Evolutionary conservation across 2,329 filamentous ascomycete genomes (phyloP).

Genomic region (Fusarium odoratissimum): DNA sequence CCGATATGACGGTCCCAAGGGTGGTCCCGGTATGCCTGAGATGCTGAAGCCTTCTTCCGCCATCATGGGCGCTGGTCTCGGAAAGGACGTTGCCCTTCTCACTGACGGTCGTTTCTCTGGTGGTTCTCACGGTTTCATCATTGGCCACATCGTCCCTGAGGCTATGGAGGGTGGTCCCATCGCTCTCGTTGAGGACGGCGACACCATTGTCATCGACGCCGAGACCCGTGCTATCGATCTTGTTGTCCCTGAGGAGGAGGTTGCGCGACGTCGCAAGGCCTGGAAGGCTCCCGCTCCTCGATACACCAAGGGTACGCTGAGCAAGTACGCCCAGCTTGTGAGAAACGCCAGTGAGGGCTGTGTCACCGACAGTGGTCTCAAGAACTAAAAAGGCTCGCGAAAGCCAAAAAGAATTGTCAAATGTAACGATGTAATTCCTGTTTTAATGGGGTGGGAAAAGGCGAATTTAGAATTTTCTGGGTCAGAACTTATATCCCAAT

Average conservation of each 20-base stretch:
- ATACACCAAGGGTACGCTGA: constrained; percentile 73
- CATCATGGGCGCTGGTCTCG: constrained; percentile 90
- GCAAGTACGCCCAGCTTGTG: constrained; percentile 74
- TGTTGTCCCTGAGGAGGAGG: constrained; percentile 73
- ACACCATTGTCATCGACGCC: constrained; percentile 84
- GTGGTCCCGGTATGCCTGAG: constrained; percentile 94
- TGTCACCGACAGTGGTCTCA: constrained; percentile 61
- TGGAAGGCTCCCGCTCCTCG: constrained; percentile 72
- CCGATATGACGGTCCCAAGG: constrained; percentile 93
- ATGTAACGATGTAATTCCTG: constrained; percentile 40
- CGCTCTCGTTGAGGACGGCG: constrained; percentile 82
- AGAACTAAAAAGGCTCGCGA: constrained; percentile 25
- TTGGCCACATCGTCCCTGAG: constrained; percentile 89
- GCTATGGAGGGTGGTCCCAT: constrained; percentile 89
- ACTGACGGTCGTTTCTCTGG: constrained; percentile 83
- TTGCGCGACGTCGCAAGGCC: constrained; percentile 65
- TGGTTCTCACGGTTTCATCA: constrained; percentile 86
- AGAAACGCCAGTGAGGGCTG: constrained; percentile 70
- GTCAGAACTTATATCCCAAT: constrained; percentile 33
- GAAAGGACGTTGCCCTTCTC: constrained; percentile 78
- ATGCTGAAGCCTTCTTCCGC: constrained; percentile 93
- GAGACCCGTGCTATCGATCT: constrained; percentile 77
- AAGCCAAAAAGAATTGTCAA: constrained; percentile 14
- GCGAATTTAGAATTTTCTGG: constrained; percentile 43
- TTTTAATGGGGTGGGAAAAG: constrained; percentile 46